These are phyloP conservation scores for Crithidia sp. DNA, from an alignment of 208 protist genomes.

Conservation along the genomic window DNA sequence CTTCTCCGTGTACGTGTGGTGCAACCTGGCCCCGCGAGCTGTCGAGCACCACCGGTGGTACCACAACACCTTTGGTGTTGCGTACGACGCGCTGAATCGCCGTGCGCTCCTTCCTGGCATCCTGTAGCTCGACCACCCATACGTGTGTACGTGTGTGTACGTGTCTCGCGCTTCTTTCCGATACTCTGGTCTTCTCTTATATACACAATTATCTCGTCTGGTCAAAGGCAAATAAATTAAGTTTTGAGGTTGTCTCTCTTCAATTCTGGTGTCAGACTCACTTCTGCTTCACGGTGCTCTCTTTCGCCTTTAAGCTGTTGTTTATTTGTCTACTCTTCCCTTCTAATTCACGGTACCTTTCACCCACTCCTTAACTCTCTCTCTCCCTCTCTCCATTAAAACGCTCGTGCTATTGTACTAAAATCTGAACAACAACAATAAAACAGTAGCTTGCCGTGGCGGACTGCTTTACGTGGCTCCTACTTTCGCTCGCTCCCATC, in stretches of 20 bases:
- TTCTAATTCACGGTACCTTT: background rate
- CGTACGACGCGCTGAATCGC: conserved; percentile 50
- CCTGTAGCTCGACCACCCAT: background rate
- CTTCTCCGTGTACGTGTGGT: conserved; percentile 69
- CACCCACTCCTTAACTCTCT: background rate
- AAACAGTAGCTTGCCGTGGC: background rate
- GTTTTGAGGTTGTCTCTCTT: no score
- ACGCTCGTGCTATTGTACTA: background rate
- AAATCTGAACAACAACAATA: no score
- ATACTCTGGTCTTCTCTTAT: no score
- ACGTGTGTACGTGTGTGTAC: no score
- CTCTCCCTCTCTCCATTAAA: background rate
- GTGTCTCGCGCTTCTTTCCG: no score
- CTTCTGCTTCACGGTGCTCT: background rate
- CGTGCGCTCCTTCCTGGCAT: conserved; percentile 40
- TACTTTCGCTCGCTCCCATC: no score
- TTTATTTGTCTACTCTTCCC: background rate
- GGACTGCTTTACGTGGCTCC: background rate
- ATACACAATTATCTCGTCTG: no score
- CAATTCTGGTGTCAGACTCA: no score
- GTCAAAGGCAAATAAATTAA: no score
- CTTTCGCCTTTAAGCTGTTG: background rate
- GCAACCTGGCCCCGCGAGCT: conserved; percentile 75
- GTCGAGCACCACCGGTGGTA: conserved; percentile 80
- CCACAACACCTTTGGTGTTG: conserved; percentile 48